These are phyloP conservation scores for Rhizopogon rudus DNA, from an alignment of 768 basidiomycete genomes.

Conservation along the genomic window DNA sequence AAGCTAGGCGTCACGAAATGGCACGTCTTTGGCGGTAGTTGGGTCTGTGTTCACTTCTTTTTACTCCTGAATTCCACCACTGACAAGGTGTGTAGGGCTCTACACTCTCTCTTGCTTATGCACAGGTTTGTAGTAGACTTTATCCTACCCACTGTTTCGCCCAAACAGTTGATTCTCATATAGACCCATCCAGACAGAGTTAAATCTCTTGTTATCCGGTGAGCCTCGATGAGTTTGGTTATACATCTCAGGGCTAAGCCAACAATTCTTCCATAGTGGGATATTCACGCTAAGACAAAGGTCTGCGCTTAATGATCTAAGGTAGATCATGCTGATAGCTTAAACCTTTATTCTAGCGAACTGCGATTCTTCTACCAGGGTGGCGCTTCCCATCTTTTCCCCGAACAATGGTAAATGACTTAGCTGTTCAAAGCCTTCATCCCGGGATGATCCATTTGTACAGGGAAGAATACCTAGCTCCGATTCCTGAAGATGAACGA, in stretches of 20 bases:
- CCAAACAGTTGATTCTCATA: neutral
- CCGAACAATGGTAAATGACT: constrained; percentile 71
- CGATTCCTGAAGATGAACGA: constrained; percentile 79
- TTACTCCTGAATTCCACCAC: neutral
- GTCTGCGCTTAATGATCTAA: constrained; percentile 25
- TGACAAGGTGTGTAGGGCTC: constrained; percentile 52
- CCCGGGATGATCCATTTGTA: neutral
- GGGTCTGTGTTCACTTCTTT: constrained; percentile 44
- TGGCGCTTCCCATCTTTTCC: constrained; percentile 77
- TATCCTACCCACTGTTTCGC: neutral
- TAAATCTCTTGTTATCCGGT: constrained; percentile 75
- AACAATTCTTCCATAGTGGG: constrained; percentile 43
- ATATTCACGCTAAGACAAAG: constrained; percentile 85
- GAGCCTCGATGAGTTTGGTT: constrained; percentile 7
- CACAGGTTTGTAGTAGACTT: constrained; percentile 49
- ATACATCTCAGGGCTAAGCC: neutral
- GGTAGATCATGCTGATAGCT: neutral
- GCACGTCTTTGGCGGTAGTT: constrained; percentile 94
- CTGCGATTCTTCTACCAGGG: constrained; percentile 92
- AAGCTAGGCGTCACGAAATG: constrained; percentile 77
- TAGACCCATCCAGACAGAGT: constrained; percentile 81
- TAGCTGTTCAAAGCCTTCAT: neutral
- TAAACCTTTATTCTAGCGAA: constrained; percentile 39
- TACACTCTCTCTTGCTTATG: constrained; percentile 80
- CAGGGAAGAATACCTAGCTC: constrained; percentile 81